A percentile compares a stretch with the other conserved stretches of the same genome.
These are phyloP conservation scores for Neckera pumila DNA, from an alignment of 225 moss, liverwort and hornwort species.

Conservation along the genomic window DNA sequence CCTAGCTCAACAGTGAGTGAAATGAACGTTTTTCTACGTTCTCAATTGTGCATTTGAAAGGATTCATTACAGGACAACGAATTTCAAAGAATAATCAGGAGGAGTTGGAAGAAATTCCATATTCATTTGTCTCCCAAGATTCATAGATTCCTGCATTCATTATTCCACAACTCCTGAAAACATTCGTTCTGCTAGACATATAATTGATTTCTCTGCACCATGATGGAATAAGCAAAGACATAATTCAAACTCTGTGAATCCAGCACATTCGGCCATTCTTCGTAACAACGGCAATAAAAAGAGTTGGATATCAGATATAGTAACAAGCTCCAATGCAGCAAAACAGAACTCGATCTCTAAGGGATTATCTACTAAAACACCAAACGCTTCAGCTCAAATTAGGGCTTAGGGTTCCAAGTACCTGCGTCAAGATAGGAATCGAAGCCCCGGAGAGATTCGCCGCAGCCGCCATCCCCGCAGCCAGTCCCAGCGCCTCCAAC, in stretches of 20 bases:
- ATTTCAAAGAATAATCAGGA: not conserved
- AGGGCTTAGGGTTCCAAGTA: not conserved
- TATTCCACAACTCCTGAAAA: not conserved
- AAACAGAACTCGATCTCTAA: not conserved
- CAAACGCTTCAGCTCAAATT: not conserved
- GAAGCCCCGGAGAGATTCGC: conserved; percentile 1
- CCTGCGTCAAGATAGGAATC: conserved; percentile 6
- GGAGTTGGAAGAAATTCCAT: not conserved
- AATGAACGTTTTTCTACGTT: not conserved
- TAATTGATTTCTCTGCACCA: not conserved
- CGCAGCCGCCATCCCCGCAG: not conserved
- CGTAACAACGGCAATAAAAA: not conserved
- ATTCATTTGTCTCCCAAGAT: not conserved
- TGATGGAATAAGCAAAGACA: not conserved
- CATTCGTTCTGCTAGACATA: not conserved
- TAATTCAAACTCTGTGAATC: not conserved
- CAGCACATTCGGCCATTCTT: not conserved
- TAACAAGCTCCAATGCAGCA: not conserved
- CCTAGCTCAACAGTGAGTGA: not conserved
- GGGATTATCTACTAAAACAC: not conserved
- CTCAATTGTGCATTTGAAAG: not conserved
- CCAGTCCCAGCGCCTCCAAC: not conserved
- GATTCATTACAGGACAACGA: not conserved
- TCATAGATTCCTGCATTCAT: not conserved
- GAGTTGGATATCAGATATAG: not conserved